phyloP scores from a whole-genome alignment of 1,139 yeast genomes.

The Hansenula lynferdii region DNA sequence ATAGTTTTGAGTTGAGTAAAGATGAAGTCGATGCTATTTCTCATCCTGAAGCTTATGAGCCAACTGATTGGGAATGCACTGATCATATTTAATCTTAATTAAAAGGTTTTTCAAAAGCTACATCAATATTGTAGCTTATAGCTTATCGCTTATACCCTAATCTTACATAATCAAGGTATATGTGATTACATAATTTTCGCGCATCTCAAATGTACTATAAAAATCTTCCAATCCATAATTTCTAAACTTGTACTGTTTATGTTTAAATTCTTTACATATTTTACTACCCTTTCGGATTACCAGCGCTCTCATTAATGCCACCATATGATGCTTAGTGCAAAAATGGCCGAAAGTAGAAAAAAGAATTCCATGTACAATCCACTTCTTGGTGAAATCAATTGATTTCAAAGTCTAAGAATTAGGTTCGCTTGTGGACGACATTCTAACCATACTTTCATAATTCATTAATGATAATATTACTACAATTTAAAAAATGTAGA shows the following conservation, averaged over 20 bases:
- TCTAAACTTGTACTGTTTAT: neutral
- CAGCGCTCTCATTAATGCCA: slow-evolving; percentile 19
- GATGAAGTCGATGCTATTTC: slow-evolving; percentile 34
- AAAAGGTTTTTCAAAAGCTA: too few species aligned
- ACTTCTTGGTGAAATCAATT: slow-evolving; percentile 15
- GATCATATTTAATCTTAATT: too few species aligned
- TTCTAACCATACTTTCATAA: too few species aligned
- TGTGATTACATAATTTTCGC: too few species aligned
- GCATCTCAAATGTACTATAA: too few species aligned
- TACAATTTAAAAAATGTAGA: too few species aligned
- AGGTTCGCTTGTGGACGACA: slow-evolving; percentile 23
- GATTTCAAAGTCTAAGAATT: slow-evolving; percentile 11
- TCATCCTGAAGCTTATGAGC: slow-evolving; percentile 54
- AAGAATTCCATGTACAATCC: slow-evolving; percentile 16
- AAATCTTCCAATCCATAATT: neutral
- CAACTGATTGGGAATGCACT: slow-evolving; percentile 79
- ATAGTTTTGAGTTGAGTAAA: slow-evolving; percentile 32
- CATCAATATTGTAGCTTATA: too few species aligned
- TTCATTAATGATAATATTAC: too few species aligned
- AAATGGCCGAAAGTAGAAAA: slow-evolving; percentile 23
- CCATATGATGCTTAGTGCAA: slow-evolving; percentile 12
- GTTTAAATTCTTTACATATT: slow-evolving; percentile 12
- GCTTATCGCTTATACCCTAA: too few species aligned
- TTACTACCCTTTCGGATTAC: slow-evolving; percentile 23
- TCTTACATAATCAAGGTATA: too few species aligned